phyloP scores from a whole-genome alignment of 2,329 filamentous ascomycete species.

The Chalara sp. region DNA sequence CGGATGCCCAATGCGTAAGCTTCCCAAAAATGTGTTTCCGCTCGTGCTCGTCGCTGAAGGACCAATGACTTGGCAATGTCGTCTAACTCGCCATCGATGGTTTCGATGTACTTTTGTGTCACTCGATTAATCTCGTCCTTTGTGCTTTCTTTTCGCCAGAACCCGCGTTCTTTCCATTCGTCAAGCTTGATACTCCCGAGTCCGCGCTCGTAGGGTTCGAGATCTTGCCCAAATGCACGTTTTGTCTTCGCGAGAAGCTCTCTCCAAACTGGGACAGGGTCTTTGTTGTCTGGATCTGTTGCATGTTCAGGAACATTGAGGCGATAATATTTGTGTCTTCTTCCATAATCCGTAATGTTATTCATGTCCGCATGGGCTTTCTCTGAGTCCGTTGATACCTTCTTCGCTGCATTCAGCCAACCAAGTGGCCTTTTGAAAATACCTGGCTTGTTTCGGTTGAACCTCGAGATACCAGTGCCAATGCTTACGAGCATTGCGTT shows the following conservation, averaged over 20 bases:
- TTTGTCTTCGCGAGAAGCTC: not conserved
- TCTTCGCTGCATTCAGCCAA: not conserved
- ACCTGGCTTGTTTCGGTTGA: not conserved
- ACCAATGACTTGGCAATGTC: constrained; percentile 1
- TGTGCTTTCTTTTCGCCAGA: constrained; percentile 5
- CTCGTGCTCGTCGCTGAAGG: not conserved
- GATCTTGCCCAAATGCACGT: not conserved
- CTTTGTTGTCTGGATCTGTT: constrained; percentile 1
- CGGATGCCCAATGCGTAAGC: constrained; percentile 2
- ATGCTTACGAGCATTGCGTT: not conserved
- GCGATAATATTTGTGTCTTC: not conserved
- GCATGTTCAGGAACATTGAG: not conserved
- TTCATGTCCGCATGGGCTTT: not conserved
- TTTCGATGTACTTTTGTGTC: constrained; percentile 2
- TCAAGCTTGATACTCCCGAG: constrained; percentile 4
- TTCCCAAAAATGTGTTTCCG: constrained; percentile 1
- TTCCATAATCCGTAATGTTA: not conserved
- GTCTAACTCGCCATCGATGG: not conserved
- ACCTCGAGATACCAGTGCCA: not conserved
- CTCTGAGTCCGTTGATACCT: not conserved
- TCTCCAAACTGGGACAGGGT: not conserved
- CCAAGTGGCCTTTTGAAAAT: not conserved
- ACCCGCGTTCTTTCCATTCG: constrained; percentile 1
- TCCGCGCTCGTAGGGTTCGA: constrained; percentile 1
- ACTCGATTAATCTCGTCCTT: constrained; percentile 2